Evolutionary conservation across 306 rosid genomes (phyloP), one percentile per base, ranked within the genome.

Genomic region (Medicago lupulina): DNA sequence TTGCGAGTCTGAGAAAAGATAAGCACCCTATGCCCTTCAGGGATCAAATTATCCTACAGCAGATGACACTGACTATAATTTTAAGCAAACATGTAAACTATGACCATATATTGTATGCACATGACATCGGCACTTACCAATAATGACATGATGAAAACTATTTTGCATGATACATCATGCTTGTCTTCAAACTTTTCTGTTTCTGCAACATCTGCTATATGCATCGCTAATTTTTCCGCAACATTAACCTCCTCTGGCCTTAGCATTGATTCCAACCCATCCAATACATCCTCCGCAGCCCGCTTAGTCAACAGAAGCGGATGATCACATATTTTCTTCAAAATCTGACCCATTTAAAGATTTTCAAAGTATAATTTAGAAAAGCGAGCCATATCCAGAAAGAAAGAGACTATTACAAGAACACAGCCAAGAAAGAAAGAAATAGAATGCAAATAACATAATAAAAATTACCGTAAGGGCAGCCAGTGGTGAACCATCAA

Each of bases 1-100:
- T 90, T 94, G 77, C 95, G 96, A 70, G 97, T 94, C 86, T 92
- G 97, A 67, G 98, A 94, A 75, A 94, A 94, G 67, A 94, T 90
- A 43, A 94, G 94, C 80, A 94, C 89, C 39, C 61, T 77, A 83
- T 94, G 97, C 67, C 98, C 98, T 77, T 92, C 83, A 3, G 91
- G 92, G 59, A 92, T 83, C 80, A 94, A 73, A 76, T 90, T 79
- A 67, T 83, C 91, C 96, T 94, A 86, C 46, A 47, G 57, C 75
- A 75, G 47, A 71, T 14, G 63, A 76, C 19, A 55, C 19, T 63
- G 18, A 67, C 36, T 47, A 39, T 63, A 66, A 76, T 12, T 50
- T 49, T 65, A 39, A 63, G 75, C 62, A 76, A 77, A 58, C 19
- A 44, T 67, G 43, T 53, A 70, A 50, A 59, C 53, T 76, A 17